Percentiles rank a stretch among this genome's conserved stretches.
phyloP scores from a whole-genome alignment of 768 basidiomycete genomes.

The Russula emetica region DNA sequence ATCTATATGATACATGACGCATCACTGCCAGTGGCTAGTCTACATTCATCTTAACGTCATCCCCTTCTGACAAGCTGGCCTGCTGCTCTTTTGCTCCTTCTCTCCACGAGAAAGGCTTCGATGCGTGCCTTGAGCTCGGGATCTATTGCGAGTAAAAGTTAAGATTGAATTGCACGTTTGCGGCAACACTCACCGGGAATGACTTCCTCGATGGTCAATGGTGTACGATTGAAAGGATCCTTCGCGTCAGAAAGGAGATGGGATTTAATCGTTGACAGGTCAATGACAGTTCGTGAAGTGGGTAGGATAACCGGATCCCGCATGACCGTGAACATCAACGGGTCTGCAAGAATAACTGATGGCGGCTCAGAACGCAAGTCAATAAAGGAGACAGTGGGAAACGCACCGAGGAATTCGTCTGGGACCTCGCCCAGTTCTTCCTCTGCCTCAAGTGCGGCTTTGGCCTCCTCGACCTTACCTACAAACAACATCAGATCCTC shows the following conservation, averaged over 20 bases:
- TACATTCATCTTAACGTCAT: not conserved
- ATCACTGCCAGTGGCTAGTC: conserved; percentile 12
- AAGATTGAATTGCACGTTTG: not conserved
- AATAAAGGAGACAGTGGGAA: conserved; percentile 11
- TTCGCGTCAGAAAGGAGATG: conserved; percentile 86
- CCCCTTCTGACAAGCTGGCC: conserved; percentile 27
- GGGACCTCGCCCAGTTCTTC: conserved; percentile 91
- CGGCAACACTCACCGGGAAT: conserved; percentile 54
- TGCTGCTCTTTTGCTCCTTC: conserved; percentile 39
- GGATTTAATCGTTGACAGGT: conserved; percentile 90
- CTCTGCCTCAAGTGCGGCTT: conserved; percentile 76
- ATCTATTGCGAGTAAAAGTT: conserved; percentile 39
- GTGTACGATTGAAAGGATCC: conserved; percentile 93
- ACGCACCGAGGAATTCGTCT: conserved; percentile 88
- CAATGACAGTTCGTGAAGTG: conserved; percentile 71
- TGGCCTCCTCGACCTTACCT: conserved; percentile 77
- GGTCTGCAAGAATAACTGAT: conserved; percentile 50
- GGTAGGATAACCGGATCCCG: conserved; percentile 90
- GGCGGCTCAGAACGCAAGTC: conserved; percentile 18
- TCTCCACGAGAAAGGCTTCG: conserved; percentile 61
- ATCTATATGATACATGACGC: conserved; percentile 12
- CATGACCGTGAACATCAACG: conserved; percentile 90
- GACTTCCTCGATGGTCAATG: conserved; percentile 76
- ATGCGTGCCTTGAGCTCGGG: conserved; percentile 70
- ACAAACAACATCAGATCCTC: conserved; percentile 66